Evolutionary conservation across 2,329 filamentous ascomycete genomes (phyloP).

Genomic region (Aspergillus quadrilineatus): DNA sequence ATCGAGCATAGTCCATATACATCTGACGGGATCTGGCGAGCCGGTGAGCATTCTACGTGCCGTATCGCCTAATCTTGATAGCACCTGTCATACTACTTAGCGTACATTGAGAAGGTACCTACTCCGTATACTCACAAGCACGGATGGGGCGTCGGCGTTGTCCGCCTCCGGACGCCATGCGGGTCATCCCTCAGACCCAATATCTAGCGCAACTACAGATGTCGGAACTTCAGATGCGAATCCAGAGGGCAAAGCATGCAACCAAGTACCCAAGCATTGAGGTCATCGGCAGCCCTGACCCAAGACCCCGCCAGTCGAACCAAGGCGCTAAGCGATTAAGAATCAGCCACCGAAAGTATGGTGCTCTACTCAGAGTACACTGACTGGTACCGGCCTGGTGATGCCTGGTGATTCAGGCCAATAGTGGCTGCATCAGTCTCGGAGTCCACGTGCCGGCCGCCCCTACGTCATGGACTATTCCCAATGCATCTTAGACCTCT

Average conservation of each 20-base stretch:
- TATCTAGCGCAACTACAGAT: neutral
- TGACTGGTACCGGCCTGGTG: neutral
- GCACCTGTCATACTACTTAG: neutral
- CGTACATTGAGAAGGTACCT: neutral
- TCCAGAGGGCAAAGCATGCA: neutral
- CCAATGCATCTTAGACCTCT: neutral
- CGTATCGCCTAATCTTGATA: neutral
- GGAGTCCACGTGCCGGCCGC: neutral
- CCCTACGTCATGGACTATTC: neutral
- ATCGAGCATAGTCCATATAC: neutral
- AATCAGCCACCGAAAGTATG: neutral
- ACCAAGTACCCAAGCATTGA: neutral
- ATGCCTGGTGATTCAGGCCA: neutral
- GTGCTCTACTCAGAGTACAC: too few relatives aligned
- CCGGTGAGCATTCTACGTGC: too few relatives aligned
- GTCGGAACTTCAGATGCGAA: neutral
- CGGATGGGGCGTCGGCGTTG: neutral
- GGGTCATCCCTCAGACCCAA: neutral
- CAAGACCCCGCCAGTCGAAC: neutral
- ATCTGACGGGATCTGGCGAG: too few relatives aligned
- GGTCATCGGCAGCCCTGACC: neutral
- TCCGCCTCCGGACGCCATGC: neutral
- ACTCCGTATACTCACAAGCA: neutral
- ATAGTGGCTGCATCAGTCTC: neutral
- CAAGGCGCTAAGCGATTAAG: neutral